Percentiles rank a stretch among this genome's conserved stretches.
Evolutionary conservation across 208 protist genomes (phyloP).

Genomic region (Leishmania gerbilli): DNA sequence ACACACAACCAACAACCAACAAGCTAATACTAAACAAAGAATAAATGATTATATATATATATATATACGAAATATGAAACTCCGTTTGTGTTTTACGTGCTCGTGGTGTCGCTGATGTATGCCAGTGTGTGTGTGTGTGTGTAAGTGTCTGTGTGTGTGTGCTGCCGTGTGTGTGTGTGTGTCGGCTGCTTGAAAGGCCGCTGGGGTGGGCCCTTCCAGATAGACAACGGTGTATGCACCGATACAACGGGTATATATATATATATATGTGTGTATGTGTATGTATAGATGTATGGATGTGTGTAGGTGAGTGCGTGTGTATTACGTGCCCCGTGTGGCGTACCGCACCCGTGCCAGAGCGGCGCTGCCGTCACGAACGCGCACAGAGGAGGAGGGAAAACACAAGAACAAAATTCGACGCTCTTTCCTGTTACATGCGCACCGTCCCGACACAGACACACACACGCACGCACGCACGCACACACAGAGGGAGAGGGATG

Average conservation of each 20-base stretch:
- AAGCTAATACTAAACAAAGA: neutral
- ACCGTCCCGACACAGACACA: neutral
- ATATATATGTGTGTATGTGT: neutral
- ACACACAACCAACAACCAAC: no score
- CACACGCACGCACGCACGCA: neutral
- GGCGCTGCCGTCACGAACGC: neutral
- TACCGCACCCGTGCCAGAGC: neutral
- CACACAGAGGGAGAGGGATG: neutral
- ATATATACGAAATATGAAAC: no score
- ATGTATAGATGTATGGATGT: slow-evolving; percentile 1
- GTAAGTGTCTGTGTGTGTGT: no score
- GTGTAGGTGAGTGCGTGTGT: neutral
- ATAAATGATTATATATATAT: neutral
- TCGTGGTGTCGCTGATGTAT: no score
- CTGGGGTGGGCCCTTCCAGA: no score
- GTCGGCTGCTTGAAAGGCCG: no score
- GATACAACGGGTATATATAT: neutral
- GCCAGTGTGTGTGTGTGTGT: no score
- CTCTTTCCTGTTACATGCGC: no score
- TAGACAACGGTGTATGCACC: no score
- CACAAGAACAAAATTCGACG: no score
- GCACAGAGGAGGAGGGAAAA: neutral
- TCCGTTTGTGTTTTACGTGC: no score
- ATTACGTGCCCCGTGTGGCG: neutral
- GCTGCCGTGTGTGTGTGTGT: no score